A percentile compares a stretch with the other conserved stretches of the same genome.
phyloP scores from a whole-genome alignment of 2,329 filamentous ascomycete species.

The Apiospora malaysiana region DNA sequence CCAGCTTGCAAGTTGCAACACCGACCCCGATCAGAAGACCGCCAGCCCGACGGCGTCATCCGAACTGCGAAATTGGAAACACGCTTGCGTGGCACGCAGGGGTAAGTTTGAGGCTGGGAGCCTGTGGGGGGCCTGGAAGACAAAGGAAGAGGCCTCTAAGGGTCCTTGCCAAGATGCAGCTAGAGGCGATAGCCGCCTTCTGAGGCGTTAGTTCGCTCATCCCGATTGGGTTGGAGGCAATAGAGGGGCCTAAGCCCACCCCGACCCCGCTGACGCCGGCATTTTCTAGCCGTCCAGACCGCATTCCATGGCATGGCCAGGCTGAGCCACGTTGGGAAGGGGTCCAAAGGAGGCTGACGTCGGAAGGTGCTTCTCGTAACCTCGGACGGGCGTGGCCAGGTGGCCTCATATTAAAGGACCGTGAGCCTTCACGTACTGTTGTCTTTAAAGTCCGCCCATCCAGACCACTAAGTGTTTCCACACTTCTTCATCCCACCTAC shows the following conservation, averaged over 20 bases:
- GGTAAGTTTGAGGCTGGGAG: conserved; percentile 7
- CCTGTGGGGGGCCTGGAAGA: no score
- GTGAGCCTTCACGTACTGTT: not conserved
- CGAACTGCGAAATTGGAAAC: not conserved
- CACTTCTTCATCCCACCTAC: not conserved
- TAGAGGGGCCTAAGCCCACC: not conserved
- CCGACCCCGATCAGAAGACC: not conserved
- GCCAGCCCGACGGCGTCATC: not conserved
- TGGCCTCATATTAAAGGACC: conserved; percentile 6
- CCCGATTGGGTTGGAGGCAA: conserved; percentile 12
- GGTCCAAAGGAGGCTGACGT: conserved; percentile 1
- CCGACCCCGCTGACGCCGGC: not conserved
- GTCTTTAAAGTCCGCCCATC: not conserved
- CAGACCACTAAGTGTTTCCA: not conserved
- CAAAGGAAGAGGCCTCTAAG: not conserved
- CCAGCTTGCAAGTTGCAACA: not conserved
- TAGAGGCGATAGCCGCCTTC: not conserved
- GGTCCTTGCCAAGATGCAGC: not conserved
- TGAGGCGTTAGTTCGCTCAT: conserved; percentile 3
- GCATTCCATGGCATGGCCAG: not conserved
- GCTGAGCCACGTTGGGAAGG: not conserved
- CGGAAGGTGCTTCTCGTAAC: not conserved
- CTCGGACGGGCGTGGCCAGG: not conserved
- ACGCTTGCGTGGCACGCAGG: conserved; percentile 10
- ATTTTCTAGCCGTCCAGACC: conserved; percentile 13